These are phyloP conservation scores for Pulveroboletus frians DNA, from an alignment of 768 basidiomycete genomes.

Conservation along the genomic window DNA sequence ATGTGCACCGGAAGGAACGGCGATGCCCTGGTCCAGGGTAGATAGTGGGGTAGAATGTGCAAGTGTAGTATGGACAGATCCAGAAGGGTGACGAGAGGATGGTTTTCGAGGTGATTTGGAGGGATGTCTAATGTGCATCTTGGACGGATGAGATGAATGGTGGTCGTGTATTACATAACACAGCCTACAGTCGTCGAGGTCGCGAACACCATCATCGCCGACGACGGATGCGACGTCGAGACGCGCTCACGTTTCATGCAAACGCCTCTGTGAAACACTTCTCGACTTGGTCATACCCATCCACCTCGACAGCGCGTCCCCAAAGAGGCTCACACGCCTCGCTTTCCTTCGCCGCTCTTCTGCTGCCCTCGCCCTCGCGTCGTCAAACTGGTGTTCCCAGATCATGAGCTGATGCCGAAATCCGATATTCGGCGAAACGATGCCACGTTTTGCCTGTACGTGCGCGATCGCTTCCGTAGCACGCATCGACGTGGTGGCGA, in stretches of 20 bases:
- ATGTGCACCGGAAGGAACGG: constrained; percentile 36
- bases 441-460: constrained; percentile 50
- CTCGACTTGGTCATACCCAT: constrained; percentile 5
- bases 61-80: constrained; percentile 15
- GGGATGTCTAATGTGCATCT: constrained; percentile 26
- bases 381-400: constrained; percentile 32
- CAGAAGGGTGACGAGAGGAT: constrained; percentile 27
- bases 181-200: no score
- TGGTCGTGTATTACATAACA: constrained; percentile 24
- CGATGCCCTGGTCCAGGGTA: constrained; percentile 29
- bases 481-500: constrained; percentile 47
- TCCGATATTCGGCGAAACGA: constrained; percentile 63
- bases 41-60: constrained; percentile 27
- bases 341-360: constrained; percentile 14
- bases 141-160: no score
- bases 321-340: constrained; percentile 1
- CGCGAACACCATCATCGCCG: no score
- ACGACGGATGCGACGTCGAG: not conserved
- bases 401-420: constrained; percentile 54
- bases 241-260: not conserved
- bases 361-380: constrained; percentile 16
- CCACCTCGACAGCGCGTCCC: constrained; percentile 16
- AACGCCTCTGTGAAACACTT: not conserved
- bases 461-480: constrained; percentile 50
- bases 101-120: constrained; percentile 27